Conservation (phyloP, 495 filamentous ascomycete species). For the Lasiosphaeria ovina region DNA sequence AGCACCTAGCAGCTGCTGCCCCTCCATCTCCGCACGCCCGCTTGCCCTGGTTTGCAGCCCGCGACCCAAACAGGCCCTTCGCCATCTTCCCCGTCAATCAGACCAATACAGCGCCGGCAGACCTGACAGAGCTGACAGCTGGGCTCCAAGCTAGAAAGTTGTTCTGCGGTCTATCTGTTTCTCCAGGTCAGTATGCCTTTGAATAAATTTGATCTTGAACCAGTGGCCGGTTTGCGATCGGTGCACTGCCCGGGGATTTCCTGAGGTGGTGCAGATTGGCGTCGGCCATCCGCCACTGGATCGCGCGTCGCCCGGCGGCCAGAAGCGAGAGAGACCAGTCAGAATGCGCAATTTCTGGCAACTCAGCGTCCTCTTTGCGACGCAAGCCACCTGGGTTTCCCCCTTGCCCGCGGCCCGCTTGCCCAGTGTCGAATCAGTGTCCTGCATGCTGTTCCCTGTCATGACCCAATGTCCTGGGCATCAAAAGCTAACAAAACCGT, state of each 20-base stretch:
- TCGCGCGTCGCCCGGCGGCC: slow-evolving; percentile 13
- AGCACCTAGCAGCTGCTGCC: not conserved
- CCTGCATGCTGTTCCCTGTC: slow-evolving; percentile 16
- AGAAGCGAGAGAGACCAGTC: slow-evolving; percentile 8
- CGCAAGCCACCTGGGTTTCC: slow-evolving; percentile 12
- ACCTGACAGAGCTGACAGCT: not conserved
- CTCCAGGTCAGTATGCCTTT: slow-evolving; percentile 1
- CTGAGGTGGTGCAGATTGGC: not conserved
- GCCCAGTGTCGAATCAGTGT: slow-evolving; percentile 13
- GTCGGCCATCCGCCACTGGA: slow-evolving; percentile 17
- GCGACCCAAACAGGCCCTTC: slow-evolving; percentile 8
- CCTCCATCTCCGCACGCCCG: slow-evolving; percentile 2
- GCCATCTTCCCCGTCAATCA: slow-evolving; percentile 6
- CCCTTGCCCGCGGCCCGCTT: slow-evolving; percentile 16
- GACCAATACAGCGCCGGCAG: not conserved
- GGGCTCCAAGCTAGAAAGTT: not conserved
- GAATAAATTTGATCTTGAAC: not conserved
- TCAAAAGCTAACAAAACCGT: slow-evolving; percentile 18
- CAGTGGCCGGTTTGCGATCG: not conserved
- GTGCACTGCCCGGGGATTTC: not conserved
- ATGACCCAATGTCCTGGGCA: slow-evolving; percentile 17
- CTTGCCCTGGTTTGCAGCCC: not conserved
- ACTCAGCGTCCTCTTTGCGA: slow-evolving; percentile 11
- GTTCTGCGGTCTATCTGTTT: not conserved
- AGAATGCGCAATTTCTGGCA: slow-evolving; percentile 19